Base-by-base conservation (phyloP, 805 yeast genomes). In the Metschnikowia henanensis region DNA sequence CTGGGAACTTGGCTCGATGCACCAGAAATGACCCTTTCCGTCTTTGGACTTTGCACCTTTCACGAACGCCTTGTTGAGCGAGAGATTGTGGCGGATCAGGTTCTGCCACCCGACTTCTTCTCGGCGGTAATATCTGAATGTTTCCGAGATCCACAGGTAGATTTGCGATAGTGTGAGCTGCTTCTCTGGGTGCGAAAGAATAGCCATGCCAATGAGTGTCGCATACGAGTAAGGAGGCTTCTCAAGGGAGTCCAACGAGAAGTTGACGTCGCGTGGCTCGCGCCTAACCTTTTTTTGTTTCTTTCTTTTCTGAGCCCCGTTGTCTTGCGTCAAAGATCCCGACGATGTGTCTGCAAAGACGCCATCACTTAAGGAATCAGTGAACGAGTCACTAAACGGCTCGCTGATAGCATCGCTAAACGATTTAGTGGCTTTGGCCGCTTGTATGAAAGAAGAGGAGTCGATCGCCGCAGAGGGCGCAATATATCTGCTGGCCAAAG, bases 211-310 rank as follows among this genome's bases (percentile, higher is more conserved):
- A 50, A 92, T 92, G 47, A 92, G 74, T 40, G 90, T 84, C 3
- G 99, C 99, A 60, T 92, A 92, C 5, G 97, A 88, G 62, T 83
- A 91, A 0, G 96, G 96, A 2, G 99, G 99, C 63, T 94, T 92
- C 39, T 67, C 74, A 20, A 81, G 78, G 8, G 83, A 80, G 41
- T 55, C 60, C 53, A 83, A 81, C 22, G 65, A 65, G 49, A 70
- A 71, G 9, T 64, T 57, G n/a, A 59, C 45, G 34, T 66, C 70
- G 35, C 66, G 63, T 22, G 56, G 34, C 12, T 59, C 65, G 39
- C 59, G 62, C 37, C 55, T 52, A 23, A 56, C 41, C 50, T 64
- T 64, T 47, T 65, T 65, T 37, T 55, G 42, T 45, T 61, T 62
- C 44, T 56, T 62, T 51, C 55, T 55, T 30, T 43, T 45, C 5